Conservation (phyloP, 768 basidiomycete species). For the Boletus edulis region DNA sequence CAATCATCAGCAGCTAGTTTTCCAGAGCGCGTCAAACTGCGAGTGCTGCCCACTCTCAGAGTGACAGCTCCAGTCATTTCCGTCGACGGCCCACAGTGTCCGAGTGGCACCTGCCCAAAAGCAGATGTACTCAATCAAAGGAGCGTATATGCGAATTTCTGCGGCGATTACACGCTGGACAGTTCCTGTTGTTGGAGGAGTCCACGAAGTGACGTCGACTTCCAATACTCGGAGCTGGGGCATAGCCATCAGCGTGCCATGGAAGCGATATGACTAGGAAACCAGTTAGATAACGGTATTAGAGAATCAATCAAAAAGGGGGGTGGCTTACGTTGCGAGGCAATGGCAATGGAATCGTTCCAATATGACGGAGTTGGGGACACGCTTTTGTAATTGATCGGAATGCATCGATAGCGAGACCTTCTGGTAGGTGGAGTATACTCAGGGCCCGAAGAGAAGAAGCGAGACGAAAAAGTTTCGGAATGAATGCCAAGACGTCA, state of each 20-base stretch:
- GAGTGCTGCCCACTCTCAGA: constrained; percentile 26
- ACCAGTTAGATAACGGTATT: constrained; percentile 20
- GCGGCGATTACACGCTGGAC: constrained; percentile 37
- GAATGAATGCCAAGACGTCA: constrained; percentile 32
- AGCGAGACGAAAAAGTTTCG: constrained; percentile 27
- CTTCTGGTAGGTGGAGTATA: constrained; percentile 36
- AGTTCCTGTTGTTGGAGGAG: constrained; percentile 27
- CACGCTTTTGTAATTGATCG: constrained; percentile 34
- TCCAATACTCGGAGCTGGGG: constrained; percentile 35
- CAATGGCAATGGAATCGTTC: constrained; percentile 36
- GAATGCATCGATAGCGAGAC: constrained; percentile 27
- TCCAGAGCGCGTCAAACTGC: constrained; percentile 31
- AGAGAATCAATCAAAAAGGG: not conserved
- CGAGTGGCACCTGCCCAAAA: constrained; percentile 33
- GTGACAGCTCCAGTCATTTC: constrained; percentile 35
- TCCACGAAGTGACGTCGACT: constrained; percentile 37
- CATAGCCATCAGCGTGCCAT: constrained; percentile 34
- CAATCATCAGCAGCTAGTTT: constrained; percentile 15
- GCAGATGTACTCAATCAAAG: constrained; percentile 33
- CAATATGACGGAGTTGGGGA: constrained; percentile 37
- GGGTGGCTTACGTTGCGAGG: constrained; percentile 33
- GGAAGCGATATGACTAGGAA: constrained; percentile 33
- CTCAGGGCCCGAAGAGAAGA: constrained; percentile 37
- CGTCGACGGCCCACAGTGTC: constrained; percentile 32
- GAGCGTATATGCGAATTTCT: constrained; percentile 39